A percentile compares a stretch with the other conserved stretches of the same genome.
Conservation (phyloP, 2,329 filamentous ascomycete genomes). For the Neonectria neomacrospora region DNA sequence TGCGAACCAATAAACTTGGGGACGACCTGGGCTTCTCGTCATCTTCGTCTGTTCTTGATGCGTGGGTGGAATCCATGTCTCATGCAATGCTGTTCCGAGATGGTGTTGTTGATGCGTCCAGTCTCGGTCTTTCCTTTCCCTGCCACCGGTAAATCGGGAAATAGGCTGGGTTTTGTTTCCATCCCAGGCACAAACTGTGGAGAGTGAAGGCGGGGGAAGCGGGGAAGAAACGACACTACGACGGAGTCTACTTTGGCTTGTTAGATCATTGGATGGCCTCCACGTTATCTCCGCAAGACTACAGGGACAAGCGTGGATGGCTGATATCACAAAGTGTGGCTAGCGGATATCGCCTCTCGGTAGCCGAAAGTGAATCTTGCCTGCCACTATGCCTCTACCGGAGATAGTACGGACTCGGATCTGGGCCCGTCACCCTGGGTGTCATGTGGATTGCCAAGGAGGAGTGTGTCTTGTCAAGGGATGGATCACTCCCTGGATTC, state of each 20-base stretch:
- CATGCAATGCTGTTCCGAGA: background rate
- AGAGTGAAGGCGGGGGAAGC: conserved; percentile 17
- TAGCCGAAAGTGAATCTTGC: background rate
- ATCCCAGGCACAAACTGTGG: background rate
- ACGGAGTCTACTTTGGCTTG: background rate
- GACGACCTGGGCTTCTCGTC: background rate
- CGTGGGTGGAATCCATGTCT: conserved; percentile 8
- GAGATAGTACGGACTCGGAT: background rate
- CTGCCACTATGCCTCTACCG: background rate
- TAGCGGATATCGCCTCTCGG: background rate
- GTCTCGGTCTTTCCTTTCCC: background rate
- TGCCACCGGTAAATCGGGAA: conserved; percentile 28
- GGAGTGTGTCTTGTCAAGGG: background rate
- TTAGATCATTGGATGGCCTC: background rate
- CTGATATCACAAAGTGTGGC: background rate
- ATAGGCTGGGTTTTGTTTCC: conserved; percentile 24
- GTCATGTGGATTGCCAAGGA: conserved; percentile 1
- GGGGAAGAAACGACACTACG: conserved; percentile 9
- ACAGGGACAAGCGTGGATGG: background rate
- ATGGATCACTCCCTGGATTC: background rate
- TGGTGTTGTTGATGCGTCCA: background rate
- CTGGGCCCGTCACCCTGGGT: background rate
- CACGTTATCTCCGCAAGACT: background rate
- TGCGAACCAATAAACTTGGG: background rate
- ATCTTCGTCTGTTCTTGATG: background rate